Evolutionary conservation across 2,329 filamentous ascomycete genomes (phyloP), one percentile per base, ranked within the genome.

Genomic region (Botrytis fabae): DNA sequence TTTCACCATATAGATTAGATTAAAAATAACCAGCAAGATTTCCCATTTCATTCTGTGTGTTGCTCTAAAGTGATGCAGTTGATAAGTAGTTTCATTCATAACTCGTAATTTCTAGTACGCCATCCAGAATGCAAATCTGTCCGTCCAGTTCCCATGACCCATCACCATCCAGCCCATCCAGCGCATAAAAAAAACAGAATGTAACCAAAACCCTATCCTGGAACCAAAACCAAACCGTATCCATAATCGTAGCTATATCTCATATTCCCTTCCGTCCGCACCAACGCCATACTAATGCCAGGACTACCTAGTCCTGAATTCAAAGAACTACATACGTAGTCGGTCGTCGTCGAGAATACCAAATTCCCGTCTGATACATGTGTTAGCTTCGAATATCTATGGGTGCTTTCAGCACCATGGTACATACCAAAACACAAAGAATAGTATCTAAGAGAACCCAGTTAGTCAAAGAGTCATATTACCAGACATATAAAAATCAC

Each of bases 281-380:
- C 20, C 65, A 69, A 40, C 54, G 22, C 68, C 38, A 38, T 4
- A 20, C 35, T 10, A 64, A 38, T n/a, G 22, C 28, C 20, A 42
- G 35, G 20, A 40, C 46, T 35, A 6, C 38, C 20, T n/a, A 14
- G 28, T 38, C 25, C 40, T 9, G 42, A 40, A 44, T 32, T 70
- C 38, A 71, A n/a, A 71, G 64, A 54, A 71, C 46, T 22, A 71
- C 35, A 42, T 63, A 71, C 1, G 60, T 71, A 51, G 59, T 54
- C 18, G 69, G 69, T 44, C 69, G 59, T 44, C 69, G 35, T 22
- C 59, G 60, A n/a, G 46, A 35, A 63, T 57, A 71, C 69, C 69
- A 71, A 18, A 71, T 51, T 40, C 57, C 59, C 5, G n/a, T 64
- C 69, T 71, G 20, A 22, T 12, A 54, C 25, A 22, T 3, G 9